Conservation (phyloP, 805 yeast genomes). For the Wickerhamiella sorbophila region DNA sequence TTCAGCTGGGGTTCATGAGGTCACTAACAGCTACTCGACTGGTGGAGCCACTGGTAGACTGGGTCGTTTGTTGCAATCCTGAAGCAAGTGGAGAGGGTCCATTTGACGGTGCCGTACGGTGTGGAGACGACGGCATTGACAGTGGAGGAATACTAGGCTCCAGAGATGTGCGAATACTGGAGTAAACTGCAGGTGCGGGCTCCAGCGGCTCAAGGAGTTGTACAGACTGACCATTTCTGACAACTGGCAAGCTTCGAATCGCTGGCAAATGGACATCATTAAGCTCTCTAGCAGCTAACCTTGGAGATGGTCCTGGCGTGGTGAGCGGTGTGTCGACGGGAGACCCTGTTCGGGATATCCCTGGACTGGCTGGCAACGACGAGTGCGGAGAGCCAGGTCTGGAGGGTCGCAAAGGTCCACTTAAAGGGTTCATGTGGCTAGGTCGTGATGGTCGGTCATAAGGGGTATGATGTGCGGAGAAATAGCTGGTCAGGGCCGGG, state of each 20-base stretch:
- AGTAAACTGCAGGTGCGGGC: constrained; percentile 7
- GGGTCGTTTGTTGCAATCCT: constrained; percentile 10
- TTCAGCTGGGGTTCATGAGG: constrained; percentile 10
- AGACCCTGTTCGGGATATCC: constrained; percentile 25
- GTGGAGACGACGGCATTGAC: constrained; percentile 2
- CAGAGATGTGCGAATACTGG: constrained; percentile 5
- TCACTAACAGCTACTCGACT: constrained; percentile 13
- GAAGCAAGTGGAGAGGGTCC: constrained; percentile 7
- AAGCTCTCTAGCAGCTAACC: constrained; percentile 26
- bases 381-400: constrained; percentile 30
- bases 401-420: constrained; percentile 23
- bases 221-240: background rate
- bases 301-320: constrained; percentile 34
- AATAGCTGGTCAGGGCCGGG: constrained; percentile 15
- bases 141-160: constrained; percentile 7
- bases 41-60: constrained; percentile 9
- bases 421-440: constrained; percentile 21
- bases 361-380: constrained; percentile 32
- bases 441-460: constrained; percentile 20
- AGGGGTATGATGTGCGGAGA: constrained; percentile 18
- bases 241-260: constrained; percentile 25
- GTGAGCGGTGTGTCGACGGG: constrained; percentile 32
- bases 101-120: background rate
- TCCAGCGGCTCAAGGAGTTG: constrained; percentile 7
- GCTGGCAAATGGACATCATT: constrained; percentile 27